These are phyloP conservation scores for Acephala macrosclerotiorum DNA, from an alignment of 2,329 filamentous ascomycete genomes.

Conservation along the genomic window DNA sequence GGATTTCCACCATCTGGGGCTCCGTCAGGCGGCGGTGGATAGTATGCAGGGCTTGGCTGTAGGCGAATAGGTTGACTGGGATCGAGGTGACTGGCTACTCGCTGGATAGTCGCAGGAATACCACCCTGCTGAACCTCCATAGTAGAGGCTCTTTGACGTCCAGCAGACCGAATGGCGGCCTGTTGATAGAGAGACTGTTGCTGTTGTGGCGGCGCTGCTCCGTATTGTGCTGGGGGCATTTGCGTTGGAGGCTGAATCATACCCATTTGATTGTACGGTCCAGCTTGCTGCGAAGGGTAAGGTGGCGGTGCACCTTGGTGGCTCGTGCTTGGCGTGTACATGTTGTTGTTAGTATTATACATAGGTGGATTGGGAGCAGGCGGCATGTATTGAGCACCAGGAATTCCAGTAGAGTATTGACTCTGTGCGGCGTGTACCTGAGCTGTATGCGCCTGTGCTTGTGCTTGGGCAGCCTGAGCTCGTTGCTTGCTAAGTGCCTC, in stretches of 20 bases:
- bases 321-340: constrained; percentile 72
- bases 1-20: constrained; percentile 68
- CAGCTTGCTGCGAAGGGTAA: constrained; percentile 75
- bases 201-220: constrained; percentile 53
- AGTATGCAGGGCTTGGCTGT: constrained; percentile 96
- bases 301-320: constrained; percentile 72
- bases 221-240: constrained; percentile 71
- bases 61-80: constrained; percentile 92
- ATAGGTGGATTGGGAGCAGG: constrained; percentile 57
- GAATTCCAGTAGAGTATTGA: constrained; percentile 64
- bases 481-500: constrained; percentile 94
- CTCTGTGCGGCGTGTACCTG: constrained; percentile 57
- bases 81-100: constrained; percentile 94
- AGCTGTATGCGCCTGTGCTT: constrained; percentile 58
- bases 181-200: constrained; percentile 76
- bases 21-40: constrained; percentile 89
- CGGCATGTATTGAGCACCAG: constrained; percentile 58
- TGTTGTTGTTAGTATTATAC: constrained; percentile 83
- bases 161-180: constrained; percentile 73
- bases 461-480: constrained; percentile 72
- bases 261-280: constrained; percentile 75
- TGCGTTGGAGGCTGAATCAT: constrained; percentile 73
- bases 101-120: constrained; percentile 90
- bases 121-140: constrained; percentile 96
- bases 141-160: constrained; percentile 89